Evolutionary conservation across 352 stramenopile genomes (phyloP), one percentile per base, ranked within the genome.

Genomic region (Phytophthora pinifolia): DNA sequence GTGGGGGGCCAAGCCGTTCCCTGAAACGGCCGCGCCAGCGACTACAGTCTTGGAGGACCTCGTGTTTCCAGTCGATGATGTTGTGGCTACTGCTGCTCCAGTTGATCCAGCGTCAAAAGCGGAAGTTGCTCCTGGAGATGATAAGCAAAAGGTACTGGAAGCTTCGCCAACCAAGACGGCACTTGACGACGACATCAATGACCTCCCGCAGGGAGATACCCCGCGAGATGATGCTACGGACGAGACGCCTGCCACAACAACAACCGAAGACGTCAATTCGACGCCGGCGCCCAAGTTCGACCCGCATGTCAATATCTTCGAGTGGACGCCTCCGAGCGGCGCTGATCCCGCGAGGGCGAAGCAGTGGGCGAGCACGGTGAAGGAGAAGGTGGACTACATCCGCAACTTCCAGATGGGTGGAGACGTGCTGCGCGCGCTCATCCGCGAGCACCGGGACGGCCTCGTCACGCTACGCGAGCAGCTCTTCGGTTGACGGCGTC

Each of bases 331-430:
- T 17, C 44, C 44, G 12, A 32, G 5, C 17, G 12, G 29, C 9
- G 41, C n/a, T 8, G 55, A 45, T 22, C 38, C 33, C 9, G 39
- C 56, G 8, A 57, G 61, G 9, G 56, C 47, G 36, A 27, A 59
- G 25, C 35, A 78, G 51, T 90, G 80, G 80, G 66, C 56, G 18
- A 53, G 38, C 9, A 52, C 48, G 3, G 76, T 90, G 46, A 62
- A 61, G 12, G 74, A 86, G 46, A 68, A 65, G 22, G 54, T 88
- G 27, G 53, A 66, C 13, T 56, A 52, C 27, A 79, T 88, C 22
- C 76, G 68, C 43, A 80, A 75, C 56, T 88, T 86, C 50, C 54
- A 79, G 32, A 30, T 90, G 18, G 80, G 80, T 14, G 76, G 80
- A 18, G 54, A 83, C 6, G 65, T 79, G 15, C 54, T 90, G 25